Base-by-base conservation (phyloP, 176 grass and related monocot species). In the Metroxylon sagu region DNA sequence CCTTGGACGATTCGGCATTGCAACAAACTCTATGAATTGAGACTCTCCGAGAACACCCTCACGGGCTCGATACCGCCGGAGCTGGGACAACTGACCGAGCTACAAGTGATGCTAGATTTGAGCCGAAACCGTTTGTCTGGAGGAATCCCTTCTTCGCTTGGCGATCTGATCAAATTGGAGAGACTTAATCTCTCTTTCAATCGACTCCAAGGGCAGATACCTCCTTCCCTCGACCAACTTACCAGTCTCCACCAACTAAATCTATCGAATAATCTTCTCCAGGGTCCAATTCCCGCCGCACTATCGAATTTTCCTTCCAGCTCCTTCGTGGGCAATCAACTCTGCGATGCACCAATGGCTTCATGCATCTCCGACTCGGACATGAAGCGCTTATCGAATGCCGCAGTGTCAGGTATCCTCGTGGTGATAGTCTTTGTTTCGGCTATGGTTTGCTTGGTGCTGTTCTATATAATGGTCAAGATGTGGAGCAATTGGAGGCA, bases 401-500 rank as follows among this genome's bases (percentile, higher is more conserved):
- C 73, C 1, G 76, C 57, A 61, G 93, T 88, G 35, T 71, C 81
- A 0, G 73, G 60, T 30, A 97, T 97, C 64, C 76, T 83, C 18
- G 76, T 66, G 4, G 76, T 57, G 29, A 98, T 97, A 48, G 93
- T 81, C 19, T 67, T 80, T 31, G 56, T 92, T 2, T 92, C 93
- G 0, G 73, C 87, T 0, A 35, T 29, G 0, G 87, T 98, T 53
- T 98, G 93, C 68, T 27, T 83, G 72, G 78, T 77, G 28, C 29
- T 98, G 54, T 15, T 98, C 31, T 88, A 85, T 69, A 92, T 82
- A 56, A 88, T 92, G 76, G 60, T 92, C 27, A 73, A 78, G 70
- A 71, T 98, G 76, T 98, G 87, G 93, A 92, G 81, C 73, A 92
- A 98, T 66, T 98, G 93, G 87, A 74, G 87, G 54, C 73, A 74